Evolutionary conservation across 1,284 basidiomycete species (phyloP), one percentile per base, ranked within the genome.

Genomic region (Ceratobasidium sp.): DNA sequence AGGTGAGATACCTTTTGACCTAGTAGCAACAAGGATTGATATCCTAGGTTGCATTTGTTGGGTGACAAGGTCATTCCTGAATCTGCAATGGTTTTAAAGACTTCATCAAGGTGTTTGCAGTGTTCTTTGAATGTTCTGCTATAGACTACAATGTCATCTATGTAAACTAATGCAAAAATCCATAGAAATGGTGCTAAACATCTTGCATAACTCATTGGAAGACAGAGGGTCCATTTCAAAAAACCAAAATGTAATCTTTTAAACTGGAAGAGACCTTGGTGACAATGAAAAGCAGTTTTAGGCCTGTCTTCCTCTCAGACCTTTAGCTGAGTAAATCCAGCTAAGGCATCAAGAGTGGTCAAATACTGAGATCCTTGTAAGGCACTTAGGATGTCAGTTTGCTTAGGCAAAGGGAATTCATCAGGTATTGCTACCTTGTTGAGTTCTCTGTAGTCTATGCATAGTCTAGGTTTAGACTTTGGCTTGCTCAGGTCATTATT

Each of bases 91-190:
- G 77, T 75, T 19, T 44, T 13, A 0, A 80, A 73, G 0, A 80
- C 75, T 5, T 70, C 5, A 25, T 78, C 74, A 0, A 79, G 16
- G 54, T 79, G 78, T 0, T 56, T 19, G 0, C 79, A 8, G 71
- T 81, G 79, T 0, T 80, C 77, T 4, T 77, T 75, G 41, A 74
- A 78, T 0, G 73, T 71, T 21, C 68, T 70, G 0, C 77, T 79
- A 69, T 74, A 80, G 0, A 80, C 70, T 0, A 81, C 76, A 19
- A 81, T 80, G 66, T 81, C 77, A 71, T 76, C 73, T 70, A 80
- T 84, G 9, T 87, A 87, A 75, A 81, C 80, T 1, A 80, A 82
- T 42, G 76, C 71, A 69, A 80, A 80, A 0, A 79, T 59, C 79
- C 79, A 80, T 0, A 81, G 72, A 70, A 73, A 81, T 0, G 77